Evolutionary conservation across 129 eudicot species (phyloP).

Genomic region (Calendula officinalis): DNA sequence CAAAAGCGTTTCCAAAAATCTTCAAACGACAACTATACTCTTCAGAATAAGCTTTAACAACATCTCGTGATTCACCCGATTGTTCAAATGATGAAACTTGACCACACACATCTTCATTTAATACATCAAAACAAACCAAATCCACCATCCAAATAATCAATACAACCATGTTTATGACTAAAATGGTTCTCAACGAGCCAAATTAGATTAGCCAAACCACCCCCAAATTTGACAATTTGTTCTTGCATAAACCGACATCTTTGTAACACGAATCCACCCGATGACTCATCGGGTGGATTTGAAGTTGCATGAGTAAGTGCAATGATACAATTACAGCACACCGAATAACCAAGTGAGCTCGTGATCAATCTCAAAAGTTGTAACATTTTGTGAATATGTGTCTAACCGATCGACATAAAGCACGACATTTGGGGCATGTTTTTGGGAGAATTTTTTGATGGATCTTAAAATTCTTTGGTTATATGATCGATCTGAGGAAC

Average conservation of each 20-base stretch:
- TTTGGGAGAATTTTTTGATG: conserved; percentile 40
- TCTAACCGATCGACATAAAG: conserved; percentile 76
- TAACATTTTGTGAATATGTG: conserved; percentile 29
- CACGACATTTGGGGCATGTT: conserved; percentile 51
- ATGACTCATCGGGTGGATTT: conserved; percentile 45
- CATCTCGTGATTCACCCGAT: conserved; percentile 11
- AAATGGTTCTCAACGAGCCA: conserved; percentile 57
- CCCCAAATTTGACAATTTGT: conserved; percentile 36
- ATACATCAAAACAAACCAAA: conserved; percentile 39
- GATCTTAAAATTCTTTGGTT: conserved; percentile 45
- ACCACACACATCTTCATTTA: conserved; percentile 35
- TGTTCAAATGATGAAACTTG: conserved; percentile 30
- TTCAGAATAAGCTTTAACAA: conserved; percentile 27
- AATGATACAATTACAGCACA: conserved; percentile 52
- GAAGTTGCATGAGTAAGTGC: conserved; percentile 68
- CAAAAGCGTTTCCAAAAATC: conserved; percentile 41
- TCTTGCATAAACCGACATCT: conserved; percentile 45
- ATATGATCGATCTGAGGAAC: conserved; percentile 36
- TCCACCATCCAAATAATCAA: conserved; percentile 1
- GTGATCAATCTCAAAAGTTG: conserved; percentile 47
- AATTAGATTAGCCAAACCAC: conserved; percentile 37
- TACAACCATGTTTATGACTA: conserved; percentile 32
- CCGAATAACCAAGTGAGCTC: conserved; percentile 50
- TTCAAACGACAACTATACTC: conserved; percentile 45
- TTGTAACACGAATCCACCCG: conserved; percentile 42